Evolutionary conservation across 768 basidiomycete genomes (phyloP), one percentile per base, ranked within the genome.

Genomic region (Clitopilus hobsonii): DNA sequence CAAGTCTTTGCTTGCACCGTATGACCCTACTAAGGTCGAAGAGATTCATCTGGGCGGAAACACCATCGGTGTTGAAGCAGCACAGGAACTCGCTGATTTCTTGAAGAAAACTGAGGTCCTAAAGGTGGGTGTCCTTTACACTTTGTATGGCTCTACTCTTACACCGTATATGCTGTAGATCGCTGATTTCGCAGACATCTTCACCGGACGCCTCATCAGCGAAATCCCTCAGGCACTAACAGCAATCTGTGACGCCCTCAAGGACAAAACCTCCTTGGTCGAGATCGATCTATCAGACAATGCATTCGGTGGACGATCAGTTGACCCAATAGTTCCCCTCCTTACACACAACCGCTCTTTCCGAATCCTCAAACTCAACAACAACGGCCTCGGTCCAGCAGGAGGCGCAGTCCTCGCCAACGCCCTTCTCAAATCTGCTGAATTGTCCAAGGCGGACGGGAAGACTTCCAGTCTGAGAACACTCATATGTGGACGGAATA

Each of bases 121-220:
- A 49, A 88, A 86, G 80, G 95, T 92, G 57, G 52, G 80, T 67
- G 6, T 26, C 30, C 8, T 51, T n/a, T 49, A 29, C 53, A 22
- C 2, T 18, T 13, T 25, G 25, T 20, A 32, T 2, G 6, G 23
- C 32, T 23, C 23, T 18, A 20, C 26, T 22, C n/a, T 25, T 14
- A 51, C 13, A 57, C 4, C 27, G 16, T 14, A 28, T 49, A 41
- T 32, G 25, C 56, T 50, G 36, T 53, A 98, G 97, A 75, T 96
- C 56, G 96, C 95, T 61, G 88, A 98, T 75, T 91, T 98, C 60
- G 89, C 93, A 26, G 96, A 98, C 73, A 95, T 99, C 71, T 99
- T 99, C 74, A 98, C 96, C 2, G 92, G 95, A 53, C 91, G 96
- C 60, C 81, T 97, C 65, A 98, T 98, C 74, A 79, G 84, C 57